Evolutionary conservation across 495 filamentous ascomycete genomes (phyloP).

Genomic region (Aspergillus baeticus): DNA sequence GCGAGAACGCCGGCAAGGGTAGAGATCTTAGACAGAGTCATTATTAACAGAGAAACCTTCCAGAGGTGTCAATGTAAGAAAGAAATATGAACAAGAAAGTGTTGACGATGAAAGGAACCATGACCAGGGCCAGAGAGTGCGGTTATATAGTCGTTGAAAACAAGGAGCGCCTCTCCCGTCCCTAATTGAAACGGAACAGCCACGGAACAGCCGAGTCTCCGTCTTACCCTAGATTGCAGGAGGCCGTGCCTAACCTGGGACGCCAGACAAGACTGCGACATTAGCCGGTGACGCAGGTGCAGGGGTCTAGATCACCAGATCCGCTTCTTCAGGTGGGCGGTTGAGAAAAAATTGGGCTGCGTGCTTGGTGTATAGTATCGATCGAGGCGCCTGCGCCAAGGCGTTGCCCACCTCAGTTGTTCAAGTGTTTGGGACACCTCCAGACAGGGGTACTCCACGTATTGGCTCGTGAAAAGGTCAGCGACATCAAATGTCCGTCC

Average conservation of each 20-base stretch:
- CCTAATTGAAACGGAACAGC: neutral
- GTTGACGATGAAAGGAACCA: neutral
- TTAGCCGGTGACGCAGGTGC: neutral
- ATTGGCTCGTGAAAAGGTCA: no score
- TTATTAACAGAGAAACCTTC: conserved; percentile 11
- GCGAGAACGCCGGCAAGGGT: conserved; percentile 41
- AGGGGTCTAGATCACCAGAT: conserved; percentile 3
- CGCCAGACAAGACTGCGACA: neutral
- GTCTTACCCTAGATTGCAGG: conserved; percentile 1
- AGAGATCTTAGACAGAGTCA: conserved; percentile 42
- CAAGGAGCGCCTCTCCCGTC: neutral
- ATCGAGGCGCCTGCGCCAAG: no score
- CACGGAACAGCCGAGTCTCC: neutral
- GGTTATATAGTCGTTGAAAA: neutral
- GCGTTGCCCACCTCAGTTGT: no score
- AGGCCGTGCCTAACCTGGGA: neutral
- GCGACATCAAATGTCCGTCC: neutral
- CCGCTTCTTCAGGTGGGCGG: conserved; percentile 3
- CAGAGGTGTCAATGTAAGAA: neutral
- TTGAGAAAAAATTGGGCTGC: neutral
- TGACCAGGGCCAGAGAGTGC: neutral
- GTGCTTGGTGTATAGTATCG: neutral
- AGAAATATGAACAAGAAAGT: neutral
- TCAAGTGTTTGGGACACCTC: no score
- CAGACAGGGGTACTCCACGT: no score